Conservation (phyloP, 768 basidiomycete genomes). For the Hypholoma sublateritium region DNA sequence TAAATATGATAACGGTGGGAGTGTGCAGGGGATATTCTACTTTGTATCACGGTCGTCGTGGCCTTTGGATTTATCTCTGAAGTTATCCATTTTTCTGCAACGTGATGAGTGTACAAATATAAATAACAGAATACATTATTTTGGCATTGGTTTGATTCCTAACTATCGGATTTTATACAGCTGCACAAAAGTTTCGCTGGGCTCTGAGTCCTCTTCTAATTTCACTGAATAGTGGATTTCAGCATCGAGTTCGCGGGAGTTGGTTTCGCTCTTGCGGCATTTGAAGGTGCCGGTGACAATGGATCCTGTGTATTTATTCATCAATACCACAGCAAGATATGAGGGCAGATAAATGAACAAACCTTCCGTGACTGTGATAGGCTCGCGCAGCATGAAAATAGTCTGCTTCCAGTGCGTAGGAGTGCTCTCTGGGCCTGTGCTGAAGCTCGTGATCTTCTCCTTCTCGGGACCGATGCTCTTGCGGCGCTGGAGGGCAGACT, state of each 20-base stretch:
- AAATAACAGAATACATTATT: constrained; percentile 3
- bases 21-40: too few relatives aligned
- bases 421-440: constrained; percentile 84
- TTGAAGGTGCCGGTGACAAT: constrained; percentile 78
- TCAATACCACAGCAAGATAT: not conserved
- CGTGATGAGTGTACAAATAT: not conserved
- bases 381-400: constrained; percentile 79
- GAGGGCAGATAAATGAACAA: constrained; percentile 18
- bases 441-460: constrained; percentile 70
- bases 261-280: constrained; percentile 75
- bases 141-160: not conserved
- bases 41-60: too few relatives aligned
- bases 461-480: constrained; percentile 52
- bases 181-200: constrained; percentile 57
- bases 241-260: constrained; percentile 87
- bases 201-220: constrained; percentile 36
- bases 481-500: constrained; percentile 56
- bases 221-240: constrained; percentile 80
- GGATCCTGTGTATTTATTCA: constrained; percentile 48
- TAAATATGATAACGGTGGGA: too few relatives aligned
- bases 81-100: not conserved
- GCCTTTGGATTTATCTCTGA: too few relatives aligned
- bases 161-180: constrained; percentile 73
- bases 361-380: constrained; percentile 78
- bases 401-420: constrained; percentile 99